Evolutionary conservation across 805 yeast species (phyloP), one percentile per base, ranked within the genome.

Genomic region (Yarrowia porcina): DNA sequence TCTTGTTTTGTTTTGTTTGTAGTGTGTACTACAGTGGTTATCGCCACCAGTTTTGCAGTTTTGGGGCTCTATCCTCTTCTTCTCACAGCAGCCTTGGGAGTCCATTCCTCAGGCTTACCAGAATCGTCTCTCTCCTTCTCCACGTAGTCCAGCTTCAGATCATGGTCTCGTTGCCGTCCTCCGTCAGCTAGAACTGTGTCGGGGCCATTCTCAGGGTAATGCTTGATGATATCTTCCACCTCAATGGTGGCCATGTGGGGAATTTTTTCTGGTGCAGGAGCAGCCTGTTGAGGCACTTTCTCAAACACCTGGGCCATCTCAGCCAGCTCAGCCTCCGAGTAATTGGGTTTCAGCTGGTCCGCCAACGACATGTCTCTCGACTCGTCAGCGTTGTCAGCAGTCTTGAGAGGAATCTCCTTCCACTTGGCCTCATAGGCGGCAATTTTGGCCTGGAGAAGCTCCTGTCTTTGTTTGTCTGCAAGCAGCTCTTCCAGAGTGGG

Each of bases 401-500:
- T 20, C 61, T 70, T 70, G 21, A 75, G 68, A 1, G 78, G 77
- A 10, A 73, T 67, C 17, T 72, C 65, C 25, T 64, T 66, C 79
- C 79, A 76, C 33, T 72, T 67, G 39, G 67, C 65, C 28, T 76
- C 76, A 12, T 79, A 79, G 44, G 79, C 79, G 56, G 73, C 72
- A 3, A 84, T 83, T 66, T 83, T 74, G 10, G 78, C 67, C 69
- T 83, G 81, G 66, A 89, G 76, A 15, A 76, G 76, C 41, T 76
- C 77, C 56, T 83, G 83, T 36, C 96, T 77, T 30, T 75, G 69
- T 67, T 83, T 77, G 67, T 89, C 96, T 2, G 74, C 75, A 1
- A 80, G 66, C 39, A 89, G 78, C 65, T 89, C 96, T 38, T 79
- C 76, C 20, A 89, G 68, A 0, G 85, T 77, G 0, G 96, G 96